Base-by-base conservation (phyloP, 2,329 filamentous ascomycete species). In the Pseudogymnoascus sp. region DNA sequence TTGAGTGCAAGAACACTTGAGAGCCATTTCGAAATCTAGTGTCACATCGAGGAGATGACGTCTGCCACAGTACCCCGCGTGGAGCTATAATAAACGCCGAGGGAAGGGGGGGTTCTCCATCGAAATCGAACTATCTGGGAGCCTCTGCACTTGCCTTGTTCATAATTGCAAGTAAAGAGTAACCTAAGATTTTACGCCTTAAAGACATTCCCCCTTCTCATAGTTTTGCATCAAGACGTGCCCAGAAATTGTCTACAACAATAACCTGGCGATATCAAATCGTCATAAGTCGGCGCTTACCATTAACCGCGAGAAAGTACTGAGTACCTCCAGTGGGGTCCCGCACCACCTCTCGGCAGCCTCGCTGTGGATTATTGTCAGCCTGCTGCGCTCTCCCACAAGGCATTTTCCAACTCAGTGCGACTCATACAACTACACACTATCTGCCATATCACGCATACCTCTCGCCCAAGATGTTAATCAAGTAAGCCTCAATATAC, bases 391-490 rank as follows among this genome's bases (percentile, higher is more conserved):
- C 11, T 55, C 49, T 55, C 45, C 45, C 45, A 55, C 45, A 55
- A 33, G 45, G 45, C 45, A 55, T 55, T 55, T 31, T 12, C 49
- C 49, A 11, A 16, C 45, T 35, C 49, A 35, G 49, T 18, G 28
- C 49, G 14, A 33, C 49, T 11, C 11, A 12, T 21, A 18, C 28
- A 35, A 55, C 49, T 55, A 55, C 28, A 55, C 28, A 33, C 49
- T 21, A 12, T 14, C n/a, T 3, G n/a, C 28, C 45, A 21, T 55
- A 55, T 35, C n/a, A 5, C 49, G 21, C n/a, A 7, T 35, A 33
- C 28, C 49, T 35, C 28, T 55, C 28, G 49, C 49, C 28, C 71
- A 79, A 70, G 55, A 81, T 81, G 79, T 71, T 81, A 70, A 81
- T 81, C 75, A 81, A 81, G 79, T 81, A 69, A 69, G 76, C 67